Conservation (phyloP, 768 basidiomycete species). For the Tulasnella sp. region DNA sequence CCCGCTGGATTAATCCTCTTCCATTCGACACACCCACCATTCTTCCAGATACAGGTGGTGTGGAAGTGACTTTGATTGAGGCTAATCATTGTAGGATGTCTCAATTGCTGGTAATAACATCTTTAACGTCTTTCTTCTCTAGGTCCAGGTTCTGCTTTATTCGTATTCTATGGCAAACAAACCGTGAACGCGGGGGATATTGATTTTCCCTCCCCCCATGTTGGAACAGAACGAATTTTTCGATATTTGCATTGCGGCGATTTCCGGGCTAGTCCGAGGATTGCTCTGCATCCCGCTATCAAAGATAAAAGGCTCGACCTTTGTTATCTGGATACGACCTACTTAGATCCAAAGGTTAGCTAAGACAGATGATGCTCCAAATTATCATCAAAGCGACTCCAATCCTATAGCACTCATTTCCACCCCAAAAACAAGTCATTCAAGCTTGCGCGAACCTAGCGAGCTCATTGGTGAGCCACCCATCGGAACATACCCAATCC, state of each 20-base stretch:
- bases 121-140: not conserved
- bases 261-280: conserved; percentile 78
- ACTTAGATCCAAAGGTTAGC: conserved; percentile 69
- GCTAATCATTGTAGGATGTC: conserved; percentile 76
- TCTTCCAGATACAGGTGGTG: conserved; percentile 73
- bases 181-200: conserved; percentile 83
- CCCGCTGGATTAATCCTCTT: conserved; percentile 77
- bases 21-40: conserved; percentile 64
- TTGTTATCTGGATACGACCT: conserved; percentile 93
- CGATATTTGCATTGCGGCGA: conserved; percentile 95
- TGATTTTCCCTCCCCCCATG: conserved; percentile 49
- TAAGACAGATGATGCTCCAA: not conserved
- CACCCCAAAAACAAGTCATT: conserved; percentile 89
- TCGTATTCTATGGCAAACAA: conserved; percentile 86
- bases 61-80: conserved; percentile 85
- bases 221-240: conserved; percentile 59
- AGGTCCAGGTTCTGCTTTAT: conserved; percentile 83
- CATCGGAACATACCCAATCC: not conserved
- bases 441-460: conserved; percentile 83
- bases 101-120: not conserved
- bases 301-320: conserved; percentile 71
- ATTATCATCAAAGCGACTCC: not conserved
- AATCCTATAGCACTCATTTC: conserved; percentile 65
- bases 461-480: conserved; percentile 34
- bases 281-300: conserved; percentile 73